phyloP scores from a whole-genome alignment of 345 rosid genomes.

The Euclidium syriacum region DNA sequence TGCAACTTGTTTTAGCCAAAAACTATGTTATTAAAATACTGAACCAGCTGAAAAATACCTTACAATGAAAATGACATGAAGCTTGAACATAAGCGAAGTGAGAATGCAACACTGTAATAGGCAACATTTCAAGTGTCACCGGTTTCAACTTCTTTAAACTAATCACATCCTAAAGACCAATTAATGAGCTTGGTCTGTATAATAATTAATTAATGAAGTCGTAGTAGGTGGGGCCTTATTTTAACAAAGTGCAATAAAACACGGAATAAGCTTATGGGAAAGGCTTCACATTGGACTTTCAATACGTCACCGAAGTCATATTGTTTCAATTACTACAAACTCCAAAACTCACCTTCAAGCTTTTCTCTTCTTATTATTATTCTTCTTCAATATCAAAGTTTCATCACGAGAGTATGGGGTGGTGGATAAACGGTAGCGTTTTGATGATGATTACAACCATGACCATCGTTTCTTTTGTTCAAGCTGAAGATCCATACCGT shows the following conservation, averaged over 20 bases:
- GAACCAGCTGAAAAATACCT: background rate
- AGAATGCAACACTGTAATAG: background rate
- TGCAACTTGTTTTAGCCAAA: no score
- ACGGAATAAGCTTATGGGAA: conserved; percentile 21
- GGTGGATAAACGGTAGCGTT: conserved; percentile 8
- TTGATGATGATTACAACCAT: background rate
- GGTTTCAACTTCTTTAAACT: background rate
- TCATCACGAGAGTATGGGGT: conserved; percentile 17
- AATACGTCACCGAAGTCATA: conserved; percentile 21
- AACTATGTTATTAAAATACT: no score
- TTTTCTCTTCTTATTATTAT: background rate
- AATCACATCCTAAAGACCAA: conserved; percentile 1
- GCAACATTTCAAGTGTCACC: background rate
- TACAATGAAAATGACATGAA: background rate
- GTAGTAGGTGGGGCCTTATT: conserved; percentile 10
- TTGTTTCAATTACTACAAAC: background rate
- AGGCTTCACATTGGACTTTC: conserved; percentile 22
- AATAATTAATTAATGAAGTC: background rate
- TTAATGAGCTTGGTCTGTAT: background rate
- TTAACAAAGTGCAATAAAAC: conserved; percentile 13
- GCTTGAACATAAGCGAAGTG: background rate
- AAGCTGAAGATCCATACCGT: conserved; percentile 58
- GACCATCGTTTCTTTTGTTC: conserved; percentile 20
- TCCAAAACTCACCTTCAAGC: background rate
- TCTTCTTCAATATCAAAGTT: no score